Evolutionary conservation across 1,284 basidiomycete species (phyloP), one percentile per base, ranked within the genome.

Genomic region (Fomitopsis betulina): DNA sequence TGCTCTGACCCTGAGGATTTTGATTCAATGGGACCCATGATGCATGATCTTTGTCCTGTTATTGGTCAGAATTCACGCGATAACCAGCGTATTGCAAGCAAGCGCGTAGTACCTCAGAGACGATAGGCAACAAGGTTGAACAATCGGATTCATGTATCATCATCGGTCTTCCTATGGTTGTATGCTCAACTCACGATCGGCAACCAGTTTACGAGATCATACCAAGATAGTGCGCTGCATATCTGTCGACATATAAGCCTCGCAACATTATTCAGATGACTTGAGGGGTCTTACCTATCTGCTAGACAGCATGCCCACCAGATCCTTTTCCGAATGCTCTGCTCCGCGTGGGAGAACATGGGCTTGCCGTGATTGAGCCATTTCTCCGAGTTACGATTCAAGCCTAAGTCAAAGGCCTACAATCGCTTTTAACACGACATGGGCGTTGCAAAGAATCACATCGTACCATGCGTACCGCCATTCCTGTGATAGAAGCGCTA

Each of bases 251-350:
- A 38, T 35, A 30, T 58, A 4, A 32, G 58, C 13, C n/a, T 37
- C 13, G 13, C 13, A 12, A 49, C 12, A 47, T n/a, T 47, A 39
- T 54, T 37, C 21, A 39, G 27, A 43, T 49, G 23, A 21, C 42
- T 5, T 5, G 27, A 23, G 6, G 21, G 21, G n/a, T 37, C 25
- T n/a, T 12, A 90, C 87, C 85, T 82, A 68, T 94, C 92, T 54
- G 86, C 80, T 39, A 89, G 75, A 66, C 85, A 81, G 68, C 90
- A 93, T 25, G 81, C 78, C 87, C 89, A 93, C 92, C 92, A 94
- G 51, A 93, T 86, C 58, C 90, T 86, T 61, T 86, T 84, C 58
- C 92, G 80, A 6, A 82, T 84, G 69, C 91, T 84, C 53, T 84
- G 86, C 70, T 94, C 91, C 65, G 83, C 80, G 23, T 77, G 72